phyloP scores from a whole-genome alignment of 177 flowering plant genomes.

The Vitis hybrid region DNA sequence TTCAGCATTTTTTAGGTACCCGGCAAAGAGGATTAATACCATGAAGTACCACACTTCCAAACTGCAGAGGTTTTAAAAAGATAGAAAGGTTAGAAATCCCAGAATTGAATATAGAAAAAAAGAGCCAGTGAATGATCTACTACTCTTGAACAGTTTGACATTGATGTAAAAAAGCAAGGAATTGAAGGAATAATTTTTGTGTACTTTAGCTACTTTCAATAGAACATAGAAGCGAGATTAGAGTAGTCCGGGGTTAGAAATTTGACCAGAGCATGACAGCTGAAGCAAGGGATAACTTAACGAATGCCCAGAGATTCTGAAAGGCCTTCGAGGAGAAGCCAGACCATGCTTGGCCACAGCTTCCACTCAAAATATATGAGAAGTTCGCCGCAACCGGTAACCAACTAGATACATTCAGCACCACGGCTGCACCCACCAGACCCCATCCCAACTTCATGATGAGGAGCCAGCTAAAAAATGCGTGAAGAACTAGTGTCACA shows the following conservation, averaged over 20 bases:
- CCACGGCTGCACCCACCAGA: slow-evolving; percentile 20
- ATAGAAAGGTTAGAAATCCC: too few species aligned
- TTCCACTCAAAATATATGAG: slow-evolving; percentile 10
- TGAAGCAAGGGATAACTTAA: slow-evolving; percentile 17
- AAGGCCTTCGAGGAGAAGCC: slow-evolving; percentile 21
- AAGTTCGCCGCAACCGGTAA: slow-evolving; percentile 12
- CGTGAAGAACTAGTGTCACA: slow-evolving; percentile 13
- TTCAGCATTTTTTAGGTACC: slow-evolving; percentile 54
- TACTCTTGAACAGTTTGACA: too few species aligned
- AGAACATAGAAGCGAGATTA: too few species aligned
- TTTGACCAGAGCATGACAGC: slow-evolving; percentile 63
- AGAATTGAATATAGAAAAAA: too few species aligned
- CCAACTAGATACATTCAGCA: slow-evolving; percentile 16
- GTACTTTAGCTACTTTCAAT: too few species aligned
- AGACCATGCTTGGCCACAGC: slow-evolving; percentile 8
- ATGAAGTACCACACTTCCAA: slow-evolving; percentile 62
- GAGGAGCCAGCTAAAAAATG: slow-evolving; percentile 18
- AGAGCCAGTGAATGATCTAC: too few species aligned
- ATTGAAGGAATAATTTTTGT: too few species aligned
- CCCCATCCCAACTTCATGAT: slow-evolving; percentile 20
- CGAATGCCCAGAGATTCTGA: slow-evolving; percentile 12
- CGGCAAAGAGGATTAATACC: slow-evolving; percentile 35
- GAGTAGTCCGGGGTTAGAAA: neutral
- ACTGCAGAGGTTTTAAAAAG: slow-evolving; percentile 23
- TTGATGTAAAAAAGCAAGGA: too few species aligned